Evolutionary conservation across 1,284 basidiomycete genomes (phyloP).

Genomic region (Trichosporon ovoides): DNA sequence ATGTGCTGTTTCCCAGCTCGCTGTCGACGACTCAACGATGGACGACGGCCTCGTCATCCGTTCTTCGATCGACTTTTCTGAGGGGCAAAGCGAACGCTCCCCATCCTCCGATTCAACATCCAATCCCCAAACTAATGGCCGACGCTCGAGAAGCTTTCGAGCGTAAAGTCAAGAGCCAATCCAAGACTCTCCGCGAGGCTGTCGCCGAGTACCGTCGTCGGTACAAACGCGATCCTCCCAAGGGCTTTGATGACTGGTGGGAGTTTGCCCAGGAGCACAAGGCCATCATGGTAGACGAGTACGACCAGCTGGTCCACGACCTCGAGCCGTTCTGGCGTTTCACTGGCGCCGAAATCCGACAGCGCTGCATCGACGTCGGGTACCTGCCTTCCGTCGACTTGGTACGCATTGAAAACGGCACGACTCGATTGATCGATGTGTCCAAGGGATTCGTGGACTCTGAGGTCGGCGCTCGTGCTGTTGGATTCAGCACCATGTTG

Average conservation of each 20-base stretch:
- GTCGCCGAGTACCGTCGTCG: slow-evolving; percentile 71
- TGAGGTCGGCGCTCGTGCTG: slow-evolving; percentile 69
- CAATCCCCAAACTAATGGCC: slow-evolving; percentile 74
- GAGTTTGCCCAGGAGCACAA: slow-evolving; percentile 66
- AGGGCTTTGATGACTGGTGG: slow-evolving; percentile 87
- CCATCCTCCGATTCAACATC: slow-evolving; percentile 56
- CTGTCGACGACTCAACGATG: slow-evolving; percentile 38
- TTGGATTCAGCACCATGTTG: slow-evolving; percentile 69
- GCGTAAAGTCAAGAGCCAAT: slow-evolving; percentile 65
- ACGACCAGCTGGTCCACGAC: slow-evolving; percentile 73
- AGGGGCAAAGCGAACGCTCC: slow-evolving; percentile 39
- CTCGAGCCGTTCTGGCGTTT: slow-evolving; percentile 74
- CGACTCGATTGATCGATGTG: slow-evolving; percentile 59
- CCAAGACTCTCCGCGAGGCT: slow-evolving; percentile 65
- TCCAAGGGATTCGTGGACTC: slow-evolving; percentile 58
- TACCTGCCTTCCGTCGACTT: slow-evolving; percentile 75
- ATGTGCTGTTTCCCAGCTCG: slow-evolving; percentile 33
- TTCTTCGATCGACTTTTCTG: slow-evolving; percentile 46
- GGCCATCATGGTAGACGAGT: slow-evolving; percentile 83
- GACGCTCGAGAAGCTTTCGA: slow-evolving; percentile 66
- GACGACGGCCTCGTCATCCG: slow-evolving; percentile 45
- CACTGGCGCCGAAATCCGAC: slow-evolving; percentile 64
- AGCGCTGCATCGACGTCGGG: slow-evolving; percentile 68
- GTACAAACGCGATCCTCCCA: slow-evolving; percentile 73
- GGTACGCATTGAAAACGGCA: slow-evolving; percentile 66